Conservation (phyloP, 768 basidiomycete species). For the Boletus edulis region DNA sequence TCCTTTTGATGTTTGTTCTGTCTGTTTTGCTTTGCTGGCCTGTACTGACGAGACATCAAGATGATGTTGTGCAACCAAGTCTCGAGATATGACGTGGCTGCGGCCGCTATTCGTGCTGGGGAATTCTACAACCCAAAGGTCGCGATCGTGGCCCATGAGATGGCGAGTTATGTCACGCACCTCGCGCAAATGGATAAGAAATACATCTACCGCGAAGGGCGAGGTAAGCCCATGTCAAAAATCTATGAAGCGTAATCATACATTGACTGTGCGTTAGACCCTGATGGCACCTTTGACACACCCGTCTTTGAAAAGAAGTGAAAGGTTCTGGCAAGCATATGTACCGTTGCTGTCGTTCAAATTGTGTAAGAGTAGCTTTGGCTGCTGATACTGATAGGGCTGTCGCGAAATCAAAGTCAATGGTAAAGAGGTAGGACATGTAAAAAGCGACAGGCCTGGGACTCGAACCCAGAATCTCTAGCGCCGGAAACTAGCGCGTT, state of each 20-base stretch:
- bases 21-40: not conserved
- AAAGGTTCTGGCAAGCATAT: not conserved
- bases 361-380: slow-evolving; percentile 8
- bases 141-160: slow-evolving; percentile 55
- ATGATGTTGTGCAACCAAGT: slow-evolving; percentile 76
- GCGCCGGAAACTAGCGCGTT: slow-evolving; percentile 66
- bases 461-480: slow-evolving; percentile 64
- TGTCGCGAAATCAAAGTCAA: too few relatives aligned
- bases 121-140: slow-evolving; percentile 51
- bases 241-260: not conserved
- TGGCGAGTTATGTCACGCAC: slow-evolving; percentile 58
- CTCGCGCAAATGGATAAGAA: slow-evolving; percentile 58
- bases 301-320: slow-evolving; percentile 37
- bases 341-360: not conserved
- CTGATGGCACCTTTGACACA: slow-evolving; percentile 40
- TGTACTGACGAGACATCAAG: slow-evolving; percentile 28
- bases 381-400: too few relatives aligned
- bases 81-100: slow-evolving; percentile 65
- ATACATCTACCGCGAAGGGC: slow-evolving; percentile 58
- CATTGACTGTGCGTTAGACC: slow-evolving; percentile 23
- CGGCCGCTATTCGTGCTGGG: slow-evolving; percentile 56
- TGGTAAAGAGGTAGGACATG: too few relatives aligned
- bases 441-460: slow-evolving; percentile 54
- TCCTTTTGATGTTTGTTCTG: slow-evolving; percentile 62
- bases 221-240: slow-evolving; percentile 38